A percentile compares a stretch with the other conserved stretches of the same genome.
phyloP scores from a whole-genome alignment of 768 basidiomycete species.

The Clathrus columnatus region DNA sequence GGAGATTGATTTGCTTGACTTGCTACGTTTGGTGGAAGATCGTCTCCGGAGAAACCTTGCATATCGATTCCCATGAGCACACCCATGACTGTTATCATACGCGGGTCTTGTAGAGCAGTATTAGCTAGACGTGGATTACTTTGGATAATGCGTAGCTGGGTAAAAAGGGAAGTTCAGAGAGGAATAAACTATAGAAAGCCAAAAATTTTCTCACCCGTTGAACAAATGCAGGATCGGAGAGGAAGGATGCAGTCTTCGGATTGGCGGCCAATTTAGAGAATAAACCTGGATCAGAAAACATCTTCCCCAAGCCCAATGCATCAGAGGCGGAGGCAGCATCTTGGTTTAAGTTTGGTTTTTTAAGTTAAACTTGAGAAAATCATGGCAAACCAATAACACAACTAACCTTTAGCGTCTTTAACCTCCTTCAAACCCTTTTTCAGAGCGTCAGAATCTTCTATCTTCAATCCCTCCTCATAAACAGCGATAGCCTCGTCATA shows the following conservation, averaged over 20 bases:
- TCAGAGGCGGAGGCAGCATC: slow-evolving; percentile 32
- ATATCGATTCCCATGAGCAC: slow-evolving; percentile 91
- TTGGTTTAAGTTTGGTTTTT: slow-evolving; percentile 23
- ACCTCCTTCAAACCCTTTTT: slow-evolving; percentile 88
- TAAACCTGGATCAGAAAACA: slow-evolving; percentile 81
- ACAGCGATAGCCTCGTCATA: slow-evolving; percentile 79
- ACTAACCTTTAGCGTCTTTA: slow-evolving; percentile 68
- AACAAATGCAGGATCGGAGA: slow-evolving; percentile 77
- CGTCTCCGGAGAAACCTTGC: slow-evolving; percentile 72
- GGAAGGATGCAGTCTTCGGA: slow-evolving; percentile 75
- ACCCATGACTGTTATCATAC: slow-evolving; percentile 91
- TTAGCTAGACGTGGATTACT: slow-evolving; percentile 58
- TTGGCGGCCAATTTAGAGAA: slow-evolving; percentile 78
- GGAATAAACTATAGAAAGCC: not conserved
- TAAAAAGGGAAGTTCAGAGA: slow-evolving; percentile 1
- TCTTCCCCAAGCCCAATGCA: slow-evolving; percentile 54
- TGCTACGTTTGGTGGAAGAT: slow-evolving; percentile 54
- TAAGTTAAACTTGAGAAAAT: slow-evolving; percentile 6
- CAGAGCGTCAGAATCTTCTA: slow-evolving; percentile 75
- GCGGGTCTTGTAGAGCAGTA: slow-evolving; percentile 62
- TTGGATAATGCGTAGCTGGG: slow-evolving; percentile 57
- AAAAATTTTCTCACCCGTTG: slow-evolving; percentile 39
- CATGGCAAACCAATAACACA: not conserved
- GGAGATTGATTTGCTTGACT: slow-evolving; percentile 22
- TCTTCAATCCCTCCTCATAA: slow-evolving; percentile 72